Conservation (phyloP, 2,329 filamentous ascomycete genomes). For the Phialophora expanda region DNA sequence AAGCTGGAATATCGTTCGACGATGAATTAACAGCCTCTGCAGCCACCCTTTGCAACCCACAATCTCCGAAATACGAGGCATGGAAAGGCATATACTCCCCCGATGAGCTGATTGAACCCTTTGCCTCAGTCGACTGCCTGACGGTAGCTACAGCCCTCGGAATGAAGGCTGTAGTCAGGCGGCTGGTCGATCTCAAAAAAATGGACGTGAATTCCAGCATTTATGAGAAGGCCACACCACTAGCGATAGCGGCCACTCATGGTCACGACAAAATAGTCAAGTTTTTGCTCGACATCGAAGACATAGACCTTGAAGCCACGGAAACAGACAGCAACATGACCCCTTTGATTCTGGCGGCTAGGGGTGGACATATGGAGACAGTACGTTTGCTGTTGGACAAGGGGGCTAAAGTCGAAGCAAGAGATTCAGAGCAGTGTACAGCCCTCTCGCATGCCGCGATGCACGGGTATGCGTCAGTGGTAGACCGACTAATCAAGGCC, state of each 20-base stretch:
- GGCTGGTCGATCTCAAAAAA: not conserved
- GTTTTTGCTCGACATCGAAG: not conserved
- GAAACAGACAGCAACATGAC: not conserved
- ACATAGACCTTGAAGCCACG: not conserved
- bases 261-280: not conserved
- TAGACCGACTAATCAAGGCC: not conserved
- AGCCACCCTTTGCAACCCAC: not conserved
- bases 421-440: too few species aligned
- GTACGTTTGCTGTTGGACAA: slow-evolving; percentile 15
- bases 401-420: not conserved
- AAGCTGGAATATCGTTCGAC: not conserved
- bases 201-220: not conserved
- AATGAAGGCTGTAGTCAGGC: not conserved
- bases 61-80: too few species aligned
- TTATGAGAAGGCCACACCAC: not conserved
- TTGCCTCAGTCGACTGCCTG: not conserved
- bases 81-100: too few species aligned
- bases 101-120: too few species aligned
- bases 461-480: not conserved
- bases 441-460: too few species aligned
- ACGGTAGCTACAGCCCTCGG: not conserved
- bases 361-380: slow-evolving; percentile 9
- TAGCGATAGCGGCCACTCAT: not conserved
- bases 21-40: not conserved
- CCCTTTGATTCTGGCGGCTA: slow-evolving; percentile 10